Conservation (phyloP, 805 yeast species). For the Huiozyma sinensis region DNA sequence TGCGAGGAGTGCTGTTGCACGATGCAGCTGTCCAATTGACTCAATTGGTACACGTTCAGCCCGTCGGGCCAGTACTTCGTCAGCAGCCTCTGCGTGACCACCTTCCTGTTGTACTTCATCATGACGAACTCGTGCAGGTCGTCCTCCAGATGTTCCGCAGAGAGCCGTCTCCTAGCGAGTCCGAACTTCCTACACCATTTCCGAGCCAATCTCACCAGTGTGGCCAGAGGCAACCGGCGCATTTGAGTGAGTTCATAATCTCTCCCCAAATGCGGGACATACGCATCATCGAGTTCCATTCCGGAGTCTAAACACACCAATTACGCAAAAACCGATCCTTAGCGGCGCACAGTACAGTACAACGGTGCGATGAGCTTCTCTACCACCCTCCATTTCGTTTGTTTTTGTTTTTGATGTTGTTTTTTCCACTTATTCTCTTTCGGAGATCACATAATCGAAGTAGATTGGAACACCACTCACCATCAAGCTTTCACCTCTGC, state of each 20-base stretch:
- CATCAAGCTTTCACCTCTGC: too few relatives aligned
- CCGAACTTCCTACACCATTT: conserved; percentile 18
- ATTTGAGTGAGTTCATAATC: conserved; percentile 11
- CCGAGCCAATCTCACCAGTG: conserved; percentile 11
- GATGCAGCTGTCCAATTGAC: conserved; percentile 59
- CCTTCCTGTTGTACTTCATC: conserved; percentile 8
- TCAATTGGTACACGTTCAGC: conserved; percentile 38
- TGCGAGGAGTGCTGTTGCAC: conserved; percentile 46
- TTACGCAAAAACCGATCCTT: too few relatives aligned
- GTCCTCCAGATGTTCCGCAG: not conserved
- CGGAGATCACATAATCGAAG: too few relatives aligned
- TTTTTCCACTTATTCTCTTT: too few relatives aligned
- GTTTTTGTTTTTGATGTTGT: not conserved
- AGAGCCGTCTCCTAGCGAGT: not conserved
- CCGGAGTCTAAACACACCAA: not conserved
- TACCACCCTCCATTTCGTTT: not conserved
- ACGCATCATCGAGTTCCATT: conserved; percentile 9
- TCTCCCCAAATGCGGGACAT: conserved; percentile 10
- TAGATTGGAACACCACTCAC: too few relatives aligned
- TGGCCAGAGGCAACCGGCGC: conserved; percentile 11
- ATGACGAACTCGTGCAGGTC: conserved; percentile 7
- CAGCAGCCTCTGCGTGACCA: conserved; percentile 9
- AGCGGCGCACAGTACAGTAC: too few relatives aligned
- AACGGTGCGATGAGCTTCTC: not conserved
- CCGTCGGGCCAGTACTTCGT: conserved; percentile 19